A percentile compares a stretch with the other conserved stretches of the same genome.
These are phyloP conservation scores for Fusarium sp. DNA, from an alignment of 2,329 filamentous ascomycete species.

Conservation along the genomic window DNA sequence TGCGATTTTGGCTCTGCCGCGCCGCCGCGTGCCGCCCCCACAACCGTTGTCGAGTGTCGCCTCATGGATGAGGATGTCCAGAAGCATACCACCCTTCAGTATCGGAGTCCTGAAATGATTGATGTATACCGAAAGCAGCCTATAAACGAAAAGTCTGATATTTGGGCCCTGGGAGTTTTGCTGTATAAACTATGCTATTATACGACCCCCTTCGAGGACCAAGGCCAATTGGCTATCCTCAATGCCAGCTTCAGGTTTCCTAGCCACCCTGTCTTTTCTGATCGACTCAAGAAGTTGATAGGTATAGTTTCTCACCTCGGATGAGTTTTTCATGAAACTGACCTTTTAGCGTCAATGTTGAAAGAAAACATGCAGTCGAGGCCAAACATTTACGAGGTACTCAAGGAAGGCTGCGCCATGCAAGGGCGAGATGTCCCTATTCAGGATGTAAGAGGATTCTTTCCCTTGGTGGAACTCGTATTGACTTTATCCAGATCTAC, in stretches of 20 bases:
- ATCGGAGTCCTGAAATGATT: conserved; percentile 97
- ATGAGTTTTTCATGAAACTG: conserved; percentile 21
- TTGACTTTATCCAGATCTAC: conserved; percentile 68
- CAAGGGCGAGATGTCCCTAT: conserved; percentile 86
- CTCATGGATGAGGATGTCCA: conserved; percentile 97
- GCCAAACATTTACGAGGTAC: conserved; percentile 93
- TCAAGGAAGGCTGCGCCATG: conserved; percentile 87
- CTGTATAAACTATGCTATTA: conserved; percentile 99
- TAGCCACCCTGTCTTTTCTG: conserved; percentile 85
- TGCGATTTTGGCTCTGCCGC: conserved; percentile 98
- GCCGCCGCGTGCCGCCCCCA: conserved; percentile 81
- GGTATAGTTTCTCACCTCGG: conserved; percentile 57
- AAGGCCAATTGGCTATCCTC: conserved; percentile 94
- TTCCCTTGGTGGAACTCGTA: neutral
- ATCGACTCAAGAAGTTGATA: conserved; percentile 87
- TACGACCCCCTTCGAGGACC: conserved; percentile 97
- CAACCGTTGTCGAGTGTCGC: conserved; percentile 85
- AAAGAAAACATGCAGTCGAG: conserved; percentile 78
- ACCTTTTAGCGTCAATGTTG: conserved; percentile 78
- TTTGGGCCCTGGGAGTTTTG: conserved; percentile 94
- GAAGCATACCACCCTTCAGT: conserved; percentile 95
- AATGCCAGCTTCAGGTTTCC: conserved; percentile 96
- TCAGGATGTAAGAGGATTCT: conserved; percentile 73
- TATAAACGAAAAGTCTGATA: conserved; percentile 98
- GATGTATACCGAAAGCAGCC: conserved; percentile 96